Conservation (phyloP, 768 basidiomycete species). For the Xerocomellus chrysenteron region DNA sequence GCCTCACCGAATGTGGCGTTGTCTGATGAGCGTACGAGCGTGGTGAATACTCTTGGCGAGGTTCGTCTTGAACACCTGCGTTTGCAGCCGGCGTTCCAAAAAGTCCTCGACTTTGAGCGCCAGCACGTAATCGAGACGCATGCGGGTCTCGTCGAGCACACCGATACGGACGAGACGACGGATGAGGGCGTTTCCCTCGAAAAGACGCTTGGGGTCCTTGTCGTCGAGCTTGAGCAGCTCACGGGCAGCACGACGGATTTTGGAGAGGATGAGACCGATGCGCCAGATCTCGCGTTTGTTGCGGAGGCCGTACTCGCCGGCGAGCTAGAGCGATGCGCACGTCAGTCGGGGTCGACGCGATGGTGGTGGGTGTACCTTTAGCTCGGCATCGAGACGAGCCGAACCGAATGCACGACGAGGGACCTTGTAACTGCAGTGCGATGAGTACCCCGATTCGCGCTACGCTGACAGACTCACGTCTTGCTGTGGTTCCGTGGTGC, state of each 20-base stretch:
- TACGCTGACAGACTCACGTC: conserved; percentile 88
- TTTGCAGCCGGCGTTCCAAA: conserved; percentile 98
- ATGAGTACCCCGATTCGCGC: conserved; percentile 65
- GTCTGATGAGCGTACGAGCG: conserved; percentile 96
- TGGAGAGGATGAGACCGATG: conserved; percentile 95
- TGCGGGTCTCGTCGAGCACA: conserved; percentile 97
- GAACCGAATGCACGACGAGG: conserved; percentile 96
- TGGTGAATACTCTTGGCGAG: conserved; percentile 99
- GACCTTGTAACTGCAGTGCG: conserved; percentile 88
- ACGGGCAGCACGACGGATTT: conserved; percentile 99
- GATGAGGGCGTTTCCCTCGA: conserved; percentile 98
- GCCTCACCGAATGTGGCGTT: conserved; percentile 94
- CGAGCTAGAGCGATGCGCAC: conserved; percentile 61
- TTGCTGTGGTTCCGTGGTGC: conserved; percentile 91
- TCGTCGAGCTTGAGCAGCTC: conserved; percentile 99
- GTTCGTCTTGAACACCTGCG: conserved; percentile 99
- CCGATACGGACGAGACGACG: conserved; percentile 97
- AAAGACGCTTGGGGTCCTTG: conserved; percentile 99
- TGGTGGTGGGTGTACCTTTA: conserved; percentile 66
- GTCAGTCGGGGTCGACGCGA: background rate
- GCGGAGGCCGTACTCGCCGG: conserved; percentile 99
- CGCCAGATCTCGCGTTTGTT: conserved; percentile 99
- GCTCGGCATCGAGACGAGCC: conserved; percentile 98
- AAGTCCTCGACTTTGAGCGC: conserved; percentile 99
- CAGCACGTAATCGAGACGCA: conserved; percentile 99